phyloP scores from a whole-genome alignment of 23 red algal species.

The Cyanidium caldarium region DNA sequence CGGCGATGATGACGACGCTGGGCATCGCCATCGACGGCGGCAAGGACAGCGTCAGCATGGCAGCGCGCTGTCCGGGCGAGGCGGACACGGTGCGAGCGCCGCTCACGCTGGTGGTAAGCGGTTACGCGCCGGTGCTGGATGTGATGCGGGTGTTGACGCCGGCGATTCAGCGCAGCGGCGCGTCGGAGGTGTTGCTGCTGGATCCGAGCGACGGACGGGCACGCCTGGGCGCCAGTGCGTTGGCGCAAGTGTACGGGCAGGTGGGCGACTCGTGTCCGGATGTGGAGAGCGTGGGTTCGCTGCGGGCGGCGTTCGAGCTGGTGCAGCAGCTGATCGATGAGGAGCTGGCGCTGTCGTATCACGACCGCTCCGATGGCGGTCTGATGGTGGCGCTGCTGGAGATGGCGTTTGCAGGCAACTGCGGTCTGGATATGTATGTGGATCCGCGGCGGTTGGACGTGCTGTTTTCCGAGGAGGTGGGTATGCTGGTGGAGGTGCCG shows the following conservation, averaged over 20 bases:
- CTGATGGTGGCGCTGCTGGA: slow-evolving; percentile 58
- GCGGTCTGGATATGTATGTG: slow-evolving; percentile 58
- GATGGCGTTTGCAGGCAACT: slow-evolving; percentile 97
- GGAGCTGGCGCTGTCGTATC: slow-evolving; percentile 48
- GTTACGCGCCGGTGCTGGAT: slow-evolving; percentile 65
- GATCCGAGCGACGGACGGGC: slow-evolving; percentile 36
- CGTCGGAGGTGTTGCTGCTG: slow-evolving; percentile 31
- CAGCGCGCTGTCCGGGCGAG: slow-evolving; percentile 40
- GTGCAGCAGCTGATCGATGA: slow-evolving; percentile 35
- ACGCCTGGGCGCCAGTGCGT: slow-evolving; percentile 58
- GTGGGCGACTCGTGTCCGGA: slow-evolving; percentile 59
- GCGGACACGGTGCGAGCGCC: slow-evolving; percentile 75
- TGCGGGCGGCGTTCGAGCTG: slow-evolving; percentile 51
- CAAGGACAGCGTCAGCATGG: slow-evolving; percentile 96
- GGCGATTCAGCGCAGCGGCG: slow-evolving; percentile 57
- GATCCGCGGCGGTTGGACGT: neutral
- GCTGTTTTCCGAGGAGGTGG: slow-evolving; percentile 73
- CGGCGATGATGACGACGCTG: slow-evolving; percentile 54
- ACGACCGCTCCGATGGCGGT: slow-evolving; percentile 83
- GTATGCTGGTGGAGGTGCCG: slow-evolving; percentile 57
- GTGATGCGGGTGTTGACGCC: slow-evolving; percentile 46
- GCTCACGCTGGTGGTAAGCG: slow-evolving; percentile 72
- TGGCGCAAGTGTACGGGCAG: slow-evolving; percentile 66
- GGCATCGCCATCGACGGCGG: slow-evolving; percentile 92
- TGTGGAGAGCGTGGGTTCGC: slow-evolving; percentile 23